Percentiles rank a stretch among this genome's conserved stretches.
phyloP scores from a whole-genome alignment of 129 eudicot species.

The Gnaphalium uliginosum region DNA sequence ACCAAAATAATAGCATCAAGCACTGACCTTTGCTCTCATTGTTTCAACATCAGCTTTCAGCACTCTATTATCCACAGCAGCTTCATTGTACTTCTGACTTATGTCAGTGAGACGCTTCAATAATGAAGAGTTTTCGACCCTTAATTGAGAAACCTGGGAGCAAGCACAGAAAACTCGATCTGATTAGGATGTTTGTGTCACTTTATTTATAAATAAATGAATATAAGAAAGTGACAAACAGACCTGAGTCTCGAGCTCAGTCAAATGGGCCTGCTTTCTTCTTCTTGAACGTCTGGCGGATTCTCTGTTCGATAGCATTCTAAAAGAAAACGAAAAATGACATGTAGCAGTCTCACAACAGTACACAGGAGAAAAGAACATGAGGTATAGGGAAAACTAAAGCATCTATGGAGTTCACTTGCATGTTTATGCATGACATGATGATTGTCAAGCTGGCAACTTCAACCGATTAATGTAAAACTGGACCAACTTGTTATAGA shows the following conservation, averaged over 20 bases:
- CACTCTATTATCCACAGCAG: conserved; percentile 98
- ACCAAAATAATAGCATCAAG: not conserved
- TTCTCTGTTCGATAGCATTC: conserved; percentile 99
- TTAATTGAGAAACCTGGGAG: conserved; percentile 82
- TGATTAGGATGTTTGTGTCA: not conserved
- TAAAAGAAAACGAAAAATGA: conserved; percentile 26
- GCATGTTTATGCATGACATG: not conserved
- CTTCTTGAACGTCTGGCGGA: conserved; percentile 97
- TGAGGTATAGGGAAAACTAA: too few relatives aligned
- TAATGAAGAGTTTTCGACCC: conserved; percentile 86
- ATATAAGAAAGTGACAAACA: not conserved
- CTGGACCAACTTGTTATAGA: not conserved
- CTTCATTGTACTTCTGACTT: conserved; percentile 95
- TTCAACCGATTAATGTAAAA: not conserved
- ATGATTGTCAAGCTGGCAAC: not conserved
- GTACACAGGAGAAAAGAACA: not conserved
- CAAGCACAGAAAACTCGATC: conserved; percentile 4
- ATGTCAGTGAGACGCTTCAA: conserved; percentile 79
- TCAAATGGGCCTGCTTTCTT: conserved; percentile 92
- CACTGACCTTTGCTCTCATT: conserved; percentile 86
- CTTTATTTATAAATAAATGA: not conserved
- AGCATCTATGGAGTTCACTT: not conserved
- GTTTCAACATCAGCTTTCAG: conserved; percentile 98
- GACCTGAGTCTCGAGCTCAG: conserved; percentile 98
- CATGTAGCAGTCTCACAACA: conserved; percentile 4